A percentile compares a stretch with the other conserved stretches of the same genome.
These are phyloP conservation scores for Candida sp. DNA, from an alignment of 1,139 yeast genomes.

Conservation along the genomic window DNA sequence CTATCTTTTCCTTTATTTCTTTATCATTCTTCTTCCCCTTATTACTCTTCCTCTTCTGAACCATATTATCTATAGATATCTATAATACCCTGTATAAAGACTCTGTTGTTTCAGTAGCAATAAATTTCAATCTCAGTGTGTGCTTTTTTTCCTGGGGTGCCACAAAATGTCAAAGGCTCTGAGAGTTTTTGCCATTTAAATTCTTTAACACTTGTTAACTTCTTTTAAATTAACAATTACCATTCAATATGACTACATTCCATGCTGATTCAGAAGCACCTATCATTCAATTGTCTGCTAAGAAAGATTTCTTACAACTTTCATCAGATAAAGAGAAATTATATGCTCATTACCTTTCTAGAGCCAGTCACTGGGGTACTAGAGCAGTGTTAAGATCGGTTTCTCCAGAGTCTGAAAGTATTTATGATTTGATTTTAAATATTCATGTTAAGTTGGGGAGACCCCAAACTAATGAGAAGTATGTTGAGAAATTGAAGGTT, in stretches of 20 bases:
- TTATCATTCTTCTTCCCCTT: neutral
- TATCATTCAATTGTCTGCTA: slow-evolving; percentile 38
- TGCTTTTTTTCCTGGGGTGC: slow-evolving; percentile 3
- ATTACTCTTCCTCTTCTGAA: neutral
- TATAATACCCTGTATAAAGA: too few relatives aligned
- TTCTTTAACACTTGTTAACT: too few relatives aligned
- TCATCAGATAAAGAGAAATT: slow-evolving; percentile 35
- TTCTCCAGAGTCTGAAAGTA: slow-evolving; percentile 76
- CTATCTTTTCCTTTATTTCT: neutral
- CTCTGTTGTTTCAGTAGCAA: neutral
- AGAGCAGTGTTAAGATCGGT: slow-evolving; percentile 78
- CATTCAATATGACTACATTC: slow-evolving; percentile 11
- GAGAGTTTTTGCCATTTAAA: neutral
- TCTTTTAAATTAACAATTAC: too few relatives aligned
- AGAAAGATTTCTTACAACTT: slow-evolving; percentile 41
- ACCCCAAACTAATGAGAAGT: slow-evolving; percentile 39
- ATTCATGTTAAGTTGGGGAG: slow-evolving; percentile 52
- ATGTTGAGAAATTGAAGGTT: slow-evolving; percentile 23
- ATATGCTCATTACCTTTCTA: slow-evolving; percentile 80
- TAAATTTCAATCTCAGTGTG: neutral
- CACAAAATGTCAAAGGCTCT: neutral
- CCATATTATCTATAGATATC: too few relatives aligned
- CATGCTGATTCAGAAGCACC: slow-evolving; percentile 45
- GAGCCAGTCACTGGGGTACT: slow-evolving; percentile 82
- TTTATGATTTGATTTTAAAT: slow-evolving; percentile 62